Conservation (phyloP, 352 stramenopile genomes). For the Phytophthora melonis region DNA sequence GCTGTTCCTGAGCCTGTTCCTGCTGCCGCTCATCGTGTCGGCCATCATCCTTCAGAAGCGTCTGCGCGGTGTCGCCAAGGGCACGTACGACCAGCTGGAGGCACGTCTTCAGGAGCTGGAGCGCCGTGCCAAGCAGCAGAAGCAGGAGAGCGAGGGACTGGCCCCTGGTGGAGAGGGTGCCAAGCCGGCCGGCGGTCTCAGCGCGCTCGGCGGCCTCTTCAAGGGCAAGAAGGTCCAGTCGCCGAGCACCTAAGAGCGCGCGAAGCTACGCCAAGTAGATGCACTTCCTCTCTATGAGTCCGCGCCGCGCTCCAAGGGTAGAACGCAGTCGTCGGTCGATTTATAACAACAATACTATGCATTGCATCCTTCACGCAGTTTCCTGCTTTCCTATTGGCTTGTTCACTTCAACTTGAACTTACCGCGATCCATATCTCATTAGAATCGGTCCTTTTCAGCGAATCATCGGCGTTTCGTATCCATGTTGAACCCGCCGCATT, state of each 20-base stretch:
- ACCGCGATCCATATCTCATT: neutral
- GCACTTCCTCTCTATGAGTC: neutral
- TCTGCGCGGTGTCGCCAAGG: conserved; percentile 78
- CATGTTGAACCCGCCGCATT: conserved; percentile 29
- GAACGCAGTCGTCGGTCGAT: neutral
- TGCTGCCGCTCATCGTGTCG: conserved; percentile 78
- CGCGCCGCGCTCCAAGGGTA: neutral
- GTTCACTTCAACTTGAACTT: conserved; percentile 17
- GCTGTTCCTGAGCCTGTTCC: conserved; percentile 79
- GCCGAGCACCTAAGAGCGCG: neutral
- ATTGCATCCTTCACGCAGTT: neutral
- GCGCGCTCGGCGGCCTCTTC: conserved; percentile 34
- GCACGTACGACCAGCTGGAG: conserved; percentile 84
- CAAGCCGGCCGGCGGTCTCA: conserved; percentile 20
- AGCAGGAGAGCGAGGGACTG: conserved; percentile 31
- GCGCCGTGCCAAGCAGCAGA: conserved; percentile 60
- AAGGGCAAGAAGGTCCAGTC: conserved; percentile 43
- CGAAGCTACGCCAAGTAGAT: neutral
- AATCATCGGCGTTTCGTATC: conserved; percentile 15
- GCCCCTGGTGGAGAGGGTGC: conserved; percentile 9
- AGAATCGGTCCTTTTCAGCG: conserved; percentile 6
- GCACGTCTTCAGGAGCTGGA: conserved; percentile 74
- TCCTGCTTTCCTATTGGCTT: neutral
- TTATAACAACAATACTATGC: neutral
- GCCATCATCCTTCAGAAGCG: conserved; percentile 83